These are phyloP conservation scores for Linnemannia zychae DNA, from an alignment of 192 early-diverging fungal genomes.

Conservation along the genomic window DNA sequence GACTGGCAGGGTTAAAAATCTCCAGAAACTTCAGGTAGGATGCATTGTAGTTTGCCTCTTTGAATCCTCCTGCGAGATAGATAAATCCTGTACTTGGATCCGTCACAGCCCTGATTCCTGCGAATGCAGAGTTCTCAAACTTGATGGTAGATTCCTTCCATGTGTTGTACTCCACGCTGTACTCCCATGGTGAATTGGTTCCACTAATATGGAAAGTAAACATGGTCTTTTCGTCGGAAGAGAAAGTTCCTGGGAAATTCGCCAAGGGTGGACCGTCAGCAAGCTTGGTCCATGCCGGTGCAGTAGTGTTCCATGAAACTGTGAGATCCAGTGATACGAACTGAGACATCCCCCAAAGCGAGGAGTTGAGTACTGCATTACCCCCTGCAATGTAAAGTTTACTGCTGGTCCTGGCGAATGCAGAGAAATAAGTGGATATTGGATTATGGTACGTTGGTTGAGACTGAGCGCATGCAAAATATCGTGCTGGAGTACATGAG, in stretches of 20 bases:
- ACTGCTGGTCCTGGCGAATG: not conserved
- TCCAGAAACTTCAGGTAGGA: not conserved
- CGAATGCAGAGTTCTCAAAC: not conserved
- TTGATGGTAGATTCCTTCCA: not conserved
- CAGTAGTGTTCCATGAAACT: not conserved
- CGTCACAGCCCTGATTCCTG: not conserved
- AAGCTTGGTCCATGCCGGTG: not conserved
- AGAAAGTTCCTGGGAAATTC: not conserved
- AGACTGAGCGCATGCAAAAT: not conserved
- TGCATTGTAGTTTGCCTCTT: not conserved
- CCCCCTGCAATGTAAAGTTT: slow-evolving; percentile 12
- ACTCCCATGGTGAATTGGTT: not conserved
- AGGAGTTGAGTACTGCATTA: too few relatives aligned
- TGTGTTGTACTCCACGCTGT: not conserved
- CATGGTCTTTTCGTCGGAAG: not conserved
- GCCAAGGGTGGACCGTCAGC: not conserved
- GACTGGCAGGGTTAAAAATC: not conserved
- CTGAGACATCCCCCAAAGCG: not conserved
- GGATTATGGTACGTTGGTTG: not conserved
- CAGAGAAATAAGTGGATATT: not conserved
- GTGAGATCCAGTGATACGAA: not conserved
- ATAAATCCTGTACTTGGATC: not conserved
- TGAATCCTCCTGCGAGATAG: not conserved
- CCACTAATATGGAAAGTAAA: not conserved
- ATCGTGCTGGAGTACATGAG: not conserved